phyloP scores from a whole-genome alignment of 108 stramenopile genomes.

The Stephanodiscus minutulus region DNA sequence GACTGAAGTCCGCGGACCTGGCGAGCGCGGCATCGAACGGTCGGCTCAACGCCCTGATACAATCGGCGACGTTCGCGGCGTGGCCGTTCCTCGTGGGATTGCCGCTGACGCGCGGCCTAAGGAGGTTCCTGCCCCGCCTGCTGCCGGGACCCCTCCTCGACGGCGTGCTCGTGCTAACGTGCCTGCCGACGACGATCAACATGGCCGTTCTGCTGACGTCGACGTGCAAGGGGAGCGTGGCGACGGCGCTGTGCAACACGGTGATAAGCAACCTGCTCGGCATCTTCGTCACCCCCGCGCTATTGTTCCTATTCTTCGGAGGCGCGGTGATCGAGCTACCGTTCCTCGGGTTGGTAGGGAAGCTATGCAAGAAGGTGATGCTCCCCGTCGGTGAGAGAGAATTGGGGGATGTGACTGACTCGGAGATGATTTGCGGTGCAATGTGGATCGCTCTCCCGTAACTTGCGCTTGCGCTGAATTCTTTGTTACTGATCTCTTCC shows the following conservation, averaged over 20 bases:
- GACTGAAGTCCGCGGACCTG: conserved; percentile 74
- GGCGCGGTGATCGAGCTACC: conserved; percentile 67
- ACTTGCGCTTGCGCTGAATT: no score
- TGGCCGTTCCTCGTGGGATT: conserved; percentile 84
- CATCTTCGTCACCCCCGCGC: conserved; percentile 87
- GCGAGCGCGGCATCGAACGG: conserved; percentile 67
- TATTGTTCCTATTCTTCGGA: conserved; percentile 82
- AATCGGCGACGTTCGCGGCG: conserved; percentile 64
- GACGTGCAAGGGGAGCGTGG: conserved; percentile 78
- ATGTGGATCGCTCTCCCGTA: no score
- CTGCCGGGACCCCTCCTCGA: conserved; percentile 68
- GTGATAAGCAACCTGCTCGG: conserved; percentile 88
- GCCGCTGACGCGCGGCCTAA: conserved; percentile 59
- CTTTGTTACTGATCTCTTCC: no score
- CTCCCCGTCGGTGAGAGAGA: conserved; percentile 60
- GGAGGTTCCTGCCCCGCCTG: conserved; percentile 44
- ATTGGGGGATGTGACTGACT: not conserved
- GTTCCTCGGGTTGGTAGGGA: conserved; percentile 69
- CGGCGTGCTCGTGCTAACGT: conserved; percentile 76
- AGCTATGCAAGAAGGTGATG: conserved; percentile 81
- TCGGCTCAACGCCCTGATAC: conserved; percentile 75
- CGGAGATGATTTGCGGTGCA: no score
- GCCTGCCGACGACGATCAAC: conserved; percentile 93
- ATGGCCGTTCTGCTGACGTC: conserved; percentile 92
- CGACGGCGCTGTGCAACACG: conserved; percentile 87